Base-by-base conservation (phyloP, 495 filamentous ascomycete genomes). In the Aspergillus bertholletiae region DNA sequence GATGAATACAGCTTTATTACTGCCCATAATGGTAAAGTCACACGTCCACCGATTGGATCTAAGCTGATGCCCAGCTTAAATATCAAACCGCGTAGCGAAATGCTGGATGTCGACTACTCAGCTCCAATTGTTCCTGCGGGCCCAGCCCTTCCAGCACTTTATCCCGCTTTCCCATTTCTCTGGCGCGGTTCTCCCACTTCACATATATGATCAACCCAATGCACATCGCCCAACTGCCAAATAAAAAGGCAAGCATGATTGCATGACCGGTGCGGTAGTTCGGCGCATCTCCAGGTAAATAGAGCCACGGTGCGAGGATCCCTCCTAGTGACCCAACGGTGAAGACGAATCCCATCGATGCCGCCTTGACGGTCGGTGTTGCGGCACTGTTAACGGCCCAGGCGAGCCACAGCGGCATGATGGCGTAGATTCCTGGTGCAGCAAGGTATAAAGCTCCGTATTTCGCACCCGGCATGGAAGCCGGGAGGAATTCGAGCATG, bases 371-470 rank as follows among this genome's bases (percentile, higher is more conserved):
- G 0, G 53, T 55, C 2, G 53, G 53, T 13, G 53, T 55, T 5
- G 53, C 45, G 8, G 53, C 53, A 21, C 49, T 55, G n/a, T 55
- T 55, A 0, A 55, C 45, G 8, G 45, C 53, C 53, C 53, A 55
- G 11, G 53, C 37, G 3, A 55, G 39, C 34, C 45, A 55, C 0
- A 55, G 24, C 15, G 53, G 45, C 22, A 49, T 22, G 32, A 49
- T 43, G 34, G 53, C 21, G 24, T 30, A 55, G 13, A 55, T 55
- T 0, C 53, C 53, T 11, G 53, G 45, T 11, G 53, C 34, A 11
- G 53, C 45, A 15, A 55, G 53, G 35, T 55, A 55, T 2, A 55
- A 18, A 1, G 53, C 53, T 6, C 53, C 53, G 23, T 55, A 55
- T n/a, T 55, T 55, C 20, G 53, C 53, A 17, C 44, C 15, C 3